These are phyloP conservation scores for Primulina eburnea DNA, from an alignment of 257 asterid genomes.

Conservation along the genomic window DNA sequence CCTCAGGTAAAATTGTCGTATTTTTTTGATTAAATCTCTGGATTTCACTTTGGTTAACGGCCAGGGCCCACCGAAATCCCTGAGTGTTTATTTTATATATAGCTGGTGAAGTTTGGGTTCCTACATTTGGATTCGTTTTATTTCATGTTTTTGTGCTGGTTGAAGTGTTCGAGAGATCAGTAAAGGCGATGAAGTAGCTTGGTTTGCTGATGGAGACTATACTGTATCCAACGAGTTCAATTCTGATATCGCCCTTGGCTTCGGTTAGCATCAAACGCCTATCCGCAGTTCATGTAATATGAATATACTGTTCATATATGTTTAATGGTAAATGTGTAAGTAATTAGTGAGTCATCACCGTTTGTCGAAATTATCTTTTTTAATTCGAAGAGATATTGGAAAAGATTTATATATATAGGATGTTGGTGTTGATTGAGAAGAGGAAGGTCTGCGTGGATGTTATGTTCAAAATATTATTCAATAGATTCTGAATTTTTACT, in stretches of 20 bases:
- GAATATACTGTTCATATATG: not conserved
- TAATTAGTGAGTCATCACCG: not conserved
- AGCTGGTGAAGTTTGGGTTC: conserved; percentile 16
- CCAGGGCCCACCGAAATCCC: not conserved
- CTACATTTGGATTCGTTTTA: not conserved
- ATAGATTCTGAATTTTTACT: conserved; percentile 1
- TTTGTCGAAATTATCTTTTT: not conserved
- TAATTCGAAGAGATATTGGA: no score
- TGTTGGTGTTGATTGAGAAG: not conserved
- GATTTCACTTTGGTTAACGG: no score
- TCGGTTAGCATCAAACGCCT: conserved; percentile 44
- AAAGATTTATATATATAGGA: not conserved
- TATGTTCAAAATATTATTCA: not conserved
- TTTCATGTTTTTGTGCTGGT: conserved; percentile 11
- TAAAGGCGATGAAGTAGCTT: conserved; percentile 78
- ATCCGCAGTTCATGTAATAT: not conserved
- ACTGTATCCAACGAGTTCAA: conserved; percentile 69
- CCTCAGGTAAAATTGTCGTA: conserved; percentile 48
- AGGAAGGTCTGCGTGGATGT: conserved; percentile 2
- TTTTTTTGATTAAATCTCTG: not conserved
- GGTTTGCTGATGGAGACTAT: conserved; percentile 88
- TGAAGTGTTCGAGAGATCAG: conserved; percentile 72
- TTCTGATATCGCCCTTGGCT: conserved; percentile 53
- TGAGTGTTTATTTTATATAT: not conserved
- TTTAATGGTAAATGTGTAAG: conserved; percentile 7